Evolutionary conservation across 768 basidiomycete genomes (phyloP).

Genomic region (Rhodotorula graminis): DNA sequence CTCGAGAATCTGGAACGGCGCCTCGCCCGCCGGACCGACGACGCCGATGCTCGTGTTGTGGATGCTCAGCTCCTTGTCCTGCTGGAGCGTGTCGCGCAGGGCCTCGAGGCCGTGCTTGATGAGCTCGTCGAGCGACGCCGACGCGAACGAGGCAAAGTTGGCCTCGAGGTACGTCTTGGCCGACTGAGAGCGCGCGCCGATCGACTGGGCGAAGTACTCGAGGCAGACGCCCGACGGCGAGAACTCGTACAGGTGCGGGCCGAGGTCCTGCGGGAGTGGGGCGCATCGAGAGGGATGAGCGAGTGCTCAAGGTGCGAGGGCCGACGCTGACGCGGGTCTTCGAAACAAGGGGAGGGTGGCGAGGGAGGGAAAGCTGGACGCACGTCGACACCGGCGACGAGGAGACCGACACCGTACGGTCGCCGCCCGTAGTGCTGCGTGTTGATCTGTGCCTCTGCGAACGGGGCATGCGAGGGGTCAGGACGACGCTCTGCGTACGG

Average conservation of each 20-base stretch:
- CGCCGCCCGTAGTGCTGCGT: conserved; percentile 96
- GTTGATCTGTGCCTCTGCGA: conserved; percentile 89
- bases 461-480: conserved; percentile 13
- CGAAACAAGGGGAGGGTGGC: no score
- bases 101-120: conserved; percentile 91
- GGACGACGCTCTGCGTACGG: no score
- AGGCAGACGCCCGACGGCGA: conserved; percentile 95
- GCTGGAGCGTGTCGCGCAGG: conserved; percentile 91
- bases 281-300: no score
- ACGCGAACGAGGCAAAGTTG: conserved; percentile 78
- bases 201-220: conserved; percentile 97
- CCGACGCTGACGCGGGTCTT: no score
- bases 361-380: conserved; percentile 11
- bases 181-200: conserved; percentile 94
- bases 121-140: conserved; percentile 78
- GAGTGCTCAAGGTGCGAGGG: no score
- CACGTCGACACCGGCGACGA: conserved; percentile 86
- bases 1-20: conserved; percentile 75
- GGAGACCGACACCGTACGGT: conserved; percentile 97
- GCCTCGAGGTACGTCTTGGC: conserved; percentile 98
- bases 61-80: conserved; percentile 90
- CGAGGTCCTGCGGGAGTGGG: conserved; percentile 60
- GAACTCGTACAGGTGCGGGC: conserved; percentile 97
- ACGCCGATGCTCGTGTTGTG: conserved; percentile 95
- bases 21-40: conserved; percentile 57